Evolutionary conservation across 1,139 yeast species (phyloP).

Genomic region (Eremothecium coryli): DNA sequence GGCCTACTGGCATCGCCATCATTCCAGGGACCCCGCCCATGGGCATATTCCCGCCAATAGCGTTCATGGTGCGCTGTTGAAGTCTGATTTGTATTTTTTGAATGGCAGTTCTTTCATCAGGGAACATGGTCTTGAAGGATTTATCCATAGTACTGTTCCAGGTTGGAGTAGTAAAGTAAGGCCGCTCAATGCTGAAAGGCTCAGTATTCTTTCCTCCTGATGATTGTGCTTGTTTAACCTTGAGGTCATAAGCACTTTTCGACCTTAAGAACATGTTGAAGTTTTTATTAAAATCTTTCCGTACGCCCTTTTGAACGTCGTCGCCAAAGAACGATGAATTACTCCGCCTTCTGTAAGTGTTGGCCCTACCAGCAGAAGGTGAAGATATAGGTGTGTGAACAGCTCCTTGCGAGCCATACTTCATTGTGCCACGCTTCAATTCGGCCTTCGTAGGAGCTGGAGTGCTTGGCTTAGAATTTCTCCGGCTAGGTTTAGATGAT

Average conservation of each 20-base stretch:
- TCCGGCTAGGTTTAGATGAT: slow-evolving; percentile 9
- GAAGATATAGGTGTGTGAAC: slow-evolving; percentile 16
- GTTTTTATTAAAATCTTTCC: slow-evolving; percentile 35
- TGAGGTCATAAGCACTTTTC: slow-evolving; percentile 31
- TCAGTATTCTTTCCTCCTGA: slow-evolving; percentile 18
- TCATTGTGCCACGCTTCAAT: slow-evolving; percentile 12
- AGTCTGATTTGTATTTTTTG: slow-evolving; percentile 26
- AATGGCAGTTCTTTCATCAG: slow-evolving; percentile 28
- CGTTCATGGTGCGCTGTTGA: slow-evolving; percentile 28
- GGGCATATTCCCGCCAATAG: slow-evolving; percentile 20
- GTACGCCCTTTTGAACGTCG: slow-evolving; percentile 38
- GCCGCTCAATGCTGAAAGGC: slow-evolving; percentile 44
- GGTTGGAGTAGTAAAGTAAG: slow-evolving; percentile 71
- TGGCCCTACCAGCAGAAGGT: slow-evolving; percentile 15
- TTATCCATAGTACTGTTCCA: slow-evolving; percentile 59
- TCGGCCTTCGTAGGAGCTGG: slow-evolving; percentile 20
- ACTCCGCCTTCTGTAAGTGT: slow-evolving; percentile 23
- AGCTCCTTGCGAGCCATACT: slow-evolving; percentile 11
- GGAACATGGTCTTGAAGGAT: slow-evolving; percentile 42
- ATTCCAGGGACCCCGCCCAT: slow-evolving; percentile 19
- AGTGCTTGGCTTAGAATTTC: slow-evolving; percentile 17
- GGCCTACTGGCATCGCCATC: slow-evolving; percentile 25
- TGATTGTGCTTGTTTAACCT: slow-evolving; percentile 7
- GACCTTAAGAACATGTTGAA: slow-evolving; percentile 50
- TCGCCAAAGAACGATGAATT: slow-evolving; percentile 24